A percentile compares a stretch with the other conserved stretches of the same genome.
These are phyloP conservation scores for Boletus fagicola DNA, from an alignment of 768 basidiomycete genomes.

Conservation along the genomic window DNA sequence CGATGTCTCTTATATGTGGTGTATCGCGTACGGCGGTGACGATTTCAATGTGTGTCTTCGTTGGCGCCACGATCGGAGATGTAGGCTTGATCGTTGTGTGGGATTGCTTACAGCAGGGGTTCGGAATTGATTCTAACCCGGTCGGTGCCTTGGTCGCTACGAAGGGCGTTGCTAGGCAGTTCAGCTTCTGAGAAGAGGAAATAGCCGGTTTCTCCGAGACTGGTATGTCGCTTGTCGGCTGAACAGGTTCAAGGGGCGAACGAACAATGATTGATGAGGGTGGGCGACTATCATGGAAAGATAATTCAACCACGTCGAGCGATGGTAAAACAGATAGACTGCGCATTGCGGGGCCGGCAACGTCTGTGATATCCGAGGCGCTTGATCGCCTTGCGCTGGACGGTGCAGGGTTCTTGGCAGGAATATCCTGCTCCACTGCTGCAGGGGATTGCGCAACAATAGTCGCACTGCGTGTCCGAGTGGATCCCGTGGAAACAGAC, in stretches of 20 bases:
- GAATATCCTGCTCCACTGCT: constrained; percentile 1
- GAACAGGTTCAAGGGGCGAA: constrained; percentile 13
- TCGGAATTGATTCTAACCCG: background rate
- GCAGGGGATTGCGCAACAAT: constrained; percentile 7
- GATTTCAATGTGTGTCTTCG: background rate
- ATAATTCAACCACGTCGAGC: constrained; percentile 16
- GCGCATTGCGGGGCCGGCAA: background rate
- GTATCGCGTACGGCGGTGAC: background rate
- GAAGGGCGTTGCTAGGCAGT: constrained; percentile 17
- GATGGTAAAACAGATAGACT: constrained; percentile 6
- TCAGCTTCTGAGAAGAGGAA: constrained; percentile 7
- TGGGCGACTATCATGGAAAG: constrained; percentile 11
- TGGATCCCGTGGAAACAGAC: constrained; percentile 20
- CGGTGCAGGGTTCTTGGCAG: background rate
- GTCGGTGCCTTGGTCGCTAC: constrained; percentile 2
- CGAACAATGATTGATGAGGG: constrained; percentile 26
- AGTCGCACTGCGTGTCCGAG: constrained; percentile 19
- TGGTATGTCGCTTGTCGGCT: background rate
- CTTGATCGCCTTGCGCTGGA: constrained; percentile 2
- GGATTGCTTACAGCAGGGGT: background rate
- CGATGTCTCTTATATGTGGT: background rate
- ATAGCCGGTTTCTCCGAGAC: background rate
- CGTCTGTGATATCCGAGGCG: background rate
- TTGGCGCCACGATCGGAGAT: background rate
- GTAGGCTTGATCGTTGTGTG: constrained; percentile 1